Conservation (phyloP, 768 basidiomycete species). For the Rossbeevera mucosa region DNA sequence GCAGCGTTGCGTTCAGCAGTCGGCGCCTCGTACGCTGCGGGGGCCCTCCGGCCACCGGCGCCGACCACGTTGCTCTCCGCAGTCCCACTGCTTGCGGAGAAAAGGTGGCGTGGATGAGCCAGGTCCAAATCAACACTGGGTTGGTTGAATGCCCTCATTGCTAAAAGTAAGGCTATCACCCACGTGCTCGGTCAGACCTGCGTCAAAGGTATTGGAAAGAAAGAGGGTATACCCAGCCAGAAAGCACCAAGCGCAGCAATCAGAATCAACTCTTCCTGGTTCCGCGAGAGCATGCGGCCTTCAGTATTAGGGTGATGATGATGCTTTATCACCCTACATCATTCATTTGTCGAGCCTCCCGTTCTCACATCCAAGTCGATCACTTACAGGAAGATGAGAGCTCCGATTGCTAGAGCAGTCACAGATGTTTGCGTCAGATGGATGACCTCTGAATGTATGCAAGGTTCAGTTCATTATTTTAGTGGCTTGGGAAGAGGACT, state of each 20-base stretch:
- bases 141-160: conserved; percentile 37
- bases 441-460: conserved; percentile 44
- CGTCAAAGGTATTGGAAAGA: not conserved
- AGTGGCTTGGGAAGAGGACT: conserved; percentile 15
- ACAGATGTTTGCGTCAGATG: conserved; percentile 72
- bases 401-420: conserved; percentile 61
- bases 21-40: conserved; percentile 18
- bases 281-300: conserved; percentile 52
- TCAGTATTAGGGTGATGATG: conserved; percentile 57
- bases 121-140: conserved; percentile 26
- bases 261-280: conserved; percentile 70
- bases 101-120: conserved; percentile 28
- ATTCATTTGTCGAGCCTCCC: not conserved
- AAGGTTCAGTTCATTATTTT: conserved; percentile 8
- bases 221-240: conserved; percentile 60
- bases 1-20: conserved; percentile 29
- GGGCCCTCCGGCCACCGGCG: conserved; percentile 27
- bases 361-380: not conserved
- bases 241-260: conserved; percentile 69
- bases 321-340: conserved; percentile 59
- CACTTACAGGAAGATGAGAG: conserved; percentile 61
- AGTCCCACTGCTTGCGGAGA: conserved; percentile 32
- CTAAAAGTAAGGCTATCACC: conserved; percentile 38
- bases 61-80: conserved; percentile 33
- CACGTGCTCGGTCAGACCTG: conserved; percentile 4